Base-by-base conservation (phyloP, 441 rosid species). In the Brassica balearica region DNA sequence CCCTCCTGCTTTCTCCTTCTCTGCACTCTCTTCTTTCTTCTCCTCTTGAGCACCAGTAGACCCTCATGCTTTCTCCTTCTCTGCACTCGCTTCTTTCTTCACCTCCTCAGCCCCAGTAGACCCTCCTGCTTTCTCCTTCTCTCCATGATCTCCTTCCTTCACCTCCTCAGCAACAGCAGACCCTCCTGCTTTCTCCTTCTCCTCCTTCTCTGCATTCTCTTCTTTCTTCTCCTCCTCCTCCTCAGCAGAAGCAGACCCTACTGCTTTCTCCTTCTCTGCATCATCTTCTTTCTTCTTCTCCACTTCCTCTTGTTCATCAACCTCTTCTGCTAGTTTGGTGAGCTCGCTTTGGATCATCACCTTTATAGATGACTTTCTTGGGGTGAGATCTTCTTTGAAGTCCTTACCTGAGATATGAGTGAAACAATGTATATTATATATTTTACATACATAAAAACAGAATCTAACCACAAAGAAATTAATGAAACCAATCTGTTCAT, bases 341-440 rank as follows among this genome's bases (percentile, higher is more conserved):
- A 96, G 98, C 86, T 96, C 98, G 9, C 83, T 92, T 80, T 93
- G 99, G 78, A 96, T 96, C 85, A 92, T 88, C 43, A 84, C 27
- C 87, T 96, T 96, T 82, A 96, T 90, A 8, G 86, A 80, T 32
- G 98, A 80, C 88, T 92, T 96, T 77, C 93, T 94, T 19, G 84
- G 77, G 9, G 90, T 82, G 65, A 94, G 96, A 86, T 96, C 98
- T 0, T 80, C 78, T 1, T 85, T 82, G 51, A 86, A 96, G 68
- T 56, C 85, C 74, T 78, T 22, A 20, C 82, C 99, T 94, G 97
- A 71, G 77, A 85, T 19, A 59, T 22, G 48, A 7, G 20, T 6
- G 8, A 34, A 66, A 58, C 68, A 74, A 56, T 63, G 71, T 74
- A 46, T 46, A 8, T 68, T 23, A 23, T 0, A 23, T 23, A 23